phyloP scores from a whole-genome alignment of 2,329 filamentous ascomycete genomes.

The Beauveria varroae region DNA sequence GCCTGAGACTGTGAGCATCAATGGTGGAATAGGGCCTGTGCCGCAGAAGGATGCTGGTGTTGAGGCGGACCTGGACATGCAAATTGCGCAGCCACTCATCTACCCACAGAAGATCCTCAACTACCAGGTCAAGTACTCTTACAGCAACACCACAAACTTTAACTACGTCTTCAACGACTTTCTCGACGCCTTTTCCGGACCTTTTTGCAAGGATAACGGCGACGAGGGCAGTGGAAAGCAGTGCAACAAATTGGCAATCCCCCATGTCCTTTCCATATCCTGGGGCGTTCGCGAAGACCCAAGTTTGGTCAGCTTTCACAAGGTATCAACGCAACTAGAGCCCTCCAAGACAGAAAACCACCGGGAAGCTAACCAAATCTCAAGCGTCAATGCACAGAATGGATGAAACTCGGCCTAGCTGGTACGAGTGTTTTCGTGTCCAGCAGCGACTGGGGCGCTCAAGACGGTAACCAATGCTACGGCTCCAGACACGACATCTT shows the following conservation, averaged over 20 bases:
- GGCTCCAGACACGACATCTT: constrained; percentile 6
- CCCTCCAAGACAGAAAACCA: not conserved
- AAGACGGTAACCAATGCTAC: constrained; percentile 16
- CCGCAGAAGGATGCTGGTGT: constrained; percentile 20
- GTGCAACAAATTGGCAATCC: constrained; percentile 18
- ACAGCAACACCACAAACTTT: not conserved
- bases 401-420: constrained; percentile 38
- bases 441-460: constrained; percentile 31
- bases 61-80: constrained; percentile 42
- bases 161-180: constrained; percentile 30
- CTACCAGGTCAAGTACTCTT: constrained; percentile 13
- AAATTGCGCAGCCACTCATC: constrained; percentile 40
- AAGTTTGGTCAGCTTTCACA: not conserved
- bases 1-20: constrained; percentile 14
- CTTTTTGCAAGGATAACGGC: constrained; percentile 37
- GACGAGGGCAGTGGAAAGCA: constrained; percentile 14
- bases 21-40: constrained; percentile 24
- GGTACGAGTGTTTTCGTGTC: constrained; percentile 34
- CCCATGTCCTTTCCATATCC: constrained; percentile 30
- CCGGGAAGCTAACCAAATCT: not conserved
- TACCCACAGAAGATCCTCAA: constrained; percentile 38
- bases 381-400: constrained; percentile 32
- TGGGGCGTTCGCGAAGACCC: constrained; percentile 39
- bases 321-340: not conserved
- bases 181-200: constrained; percentile 34